Evolutionary conservation across 371 early-diverging fungal species (phyloP), one percentile per base, ranked within the genome.

Genomic region (Apophysomyces sp.): DNA sequence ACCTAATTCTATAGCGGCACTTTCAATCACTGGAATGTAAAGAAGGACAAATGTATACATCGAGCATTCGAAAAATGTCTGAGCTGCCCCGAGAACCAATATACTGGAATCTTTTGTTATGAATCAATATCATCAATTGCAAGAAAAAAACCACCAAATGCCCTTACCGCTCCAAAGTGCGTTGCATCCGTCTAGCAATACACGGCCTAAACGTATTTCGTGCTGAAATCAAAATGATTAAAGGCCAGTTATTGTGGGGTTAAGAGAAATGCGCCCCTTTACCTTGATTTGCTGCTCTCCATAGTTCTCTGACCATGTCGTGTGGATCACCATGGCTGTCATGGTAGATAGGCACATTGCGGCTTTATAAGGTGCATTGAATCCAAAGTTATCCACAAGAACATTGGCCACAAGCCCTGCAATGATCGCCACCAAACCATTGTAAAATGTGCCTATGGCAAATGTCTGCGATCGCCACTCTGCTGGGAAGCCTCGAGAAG

Each of bases 11-110:
- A 54, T 24, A 16, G 58, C 28, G 21, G 64, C 59, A 54, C 63
- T 67, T 67, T 91, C 90, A 24, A 93, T 63, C 7, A 89, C 85
- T 3, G 92, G 92, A 2, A 83, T 82, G 76, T 88, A 93, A 11
- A 93, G 67, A 52, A 93, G 62, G n/a, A 92, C 91, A 71, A 92
- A 92, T 2, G 85, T 85, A 72, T 92, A 92, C 92, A 92, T 92
- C 60, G 89, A 84, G 41, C 86, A 84, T 64, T 93, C 93, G 73
- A 90, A 92, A 7, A 86, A 74, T 4, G 86, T 85, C 67, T 91
- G 91, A 28, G 90, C 92, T 11, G 82, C 60, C 5, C 92, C 91
- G 58, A 89, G 69, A 0, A 85, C 75, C 1, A 89, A 63, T 26
- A 93, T 87, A 32, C 81, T 83, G 52, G 68, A 63, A 55, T 83